These are phyloP conservation scores for Clonostachys chloroleuca DNA, from an alignment of 2,329 filamentous ascomycete genomes.

Conservation along the genomic window DNA sequence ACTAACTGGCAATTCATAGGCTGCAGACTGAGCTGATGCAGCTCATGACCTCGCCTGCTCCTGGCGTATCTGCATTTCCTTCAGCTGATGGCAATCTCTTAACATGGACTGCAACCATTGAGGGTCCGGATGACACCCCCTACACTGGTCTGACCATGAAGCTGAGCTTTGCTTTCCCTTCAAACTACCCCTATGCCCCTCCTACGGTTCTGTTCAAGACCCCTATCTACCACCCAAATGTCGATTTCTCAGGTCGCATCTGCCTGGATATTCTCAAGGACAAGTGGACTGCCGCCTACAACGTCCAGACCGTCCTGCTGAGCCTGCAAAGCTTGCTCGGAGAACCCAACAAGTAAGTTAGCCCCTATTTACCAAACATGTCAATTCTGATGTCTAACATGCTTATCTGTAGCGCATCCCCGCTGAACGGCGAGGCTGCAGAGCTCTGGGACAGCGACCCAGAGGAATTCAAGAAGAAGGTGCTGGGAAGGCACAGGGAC, in stretches of 20 bases:
- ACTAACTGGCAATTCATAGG: conserved; percentile 37
- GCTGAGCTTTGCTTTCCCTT: conserved; percentile 84
- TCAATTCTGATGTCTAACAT: conserved; percentile 7
- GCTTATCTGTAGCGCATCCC: conserved; percentile 64
- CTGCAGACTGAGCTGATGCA: conserved; percentile 98
- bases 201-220: conserved; percentile 96
- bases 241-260: conserved; percentile 95
- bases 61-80: conserved; percentile 93
- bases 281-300: conserved; percentile 98
- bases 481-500: conserved; percentile 57
- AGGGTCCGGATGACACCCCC: conserved; percentile 85
- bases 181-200: conserved; percentile 88
- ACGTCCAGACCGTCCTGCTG: conserved; percentile 87
- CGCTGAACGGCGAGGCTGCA: conserved; percentile 92
- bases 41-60: conserved; percentile 92
- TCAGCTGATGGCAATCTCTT: conserved; percentile 85
- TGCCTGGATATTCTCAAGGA: conserved; percentile 98
- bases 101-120: conserved; percentile 90
- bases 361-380: not conserved
- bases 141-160: conserved; percentile 88
- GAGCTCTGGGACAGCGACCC: conserved; percentile 91
- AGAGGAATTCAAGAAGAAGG: conserved; percentile 80
- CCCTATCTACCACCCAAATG: conserved; percentile 97
- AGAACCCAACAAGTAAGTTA: conserved; percentile 92
- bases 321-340: conserved; percentile 93